phyloP scores from a whole-genome alignment of 2,329 filamentous ascomycete species.

The Diaporthe caulivora region DNA sequence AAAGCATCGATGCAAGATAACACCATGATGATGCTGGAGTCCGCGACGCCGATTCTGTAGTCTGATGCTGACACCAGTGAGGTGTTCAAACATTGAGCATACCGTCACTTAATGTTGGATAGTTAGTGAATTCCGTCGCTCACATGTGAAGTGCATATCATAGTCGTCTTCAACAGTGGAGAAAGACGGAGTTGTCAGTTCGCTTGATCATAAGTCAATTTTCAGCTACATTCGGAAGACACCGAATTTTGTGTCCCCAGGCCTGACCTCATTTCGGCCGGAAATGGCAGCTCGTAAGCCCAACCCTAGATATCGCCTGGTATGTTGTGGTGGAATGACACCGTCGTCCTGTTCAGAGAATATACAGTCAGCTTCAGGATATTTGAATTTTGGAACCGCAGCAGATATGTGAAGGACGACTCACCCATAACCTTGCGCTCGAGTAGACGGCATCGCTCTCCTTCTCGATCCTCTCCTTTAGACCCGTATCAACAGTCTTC shows the following conservation, averaged over 20 bases:
- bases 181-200: neutral
- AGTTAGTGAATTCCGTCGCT: neutral
- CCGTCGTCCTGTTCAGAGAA: conserved; percentile 73
- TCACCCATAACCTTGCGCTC: conserved; percentile 87
- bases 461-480: conserved; percentile 86
- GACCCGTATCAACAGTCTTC: conserved; percentile 81
- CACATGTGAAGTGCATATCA: neutral
- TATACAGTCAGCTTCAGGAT: neutral
- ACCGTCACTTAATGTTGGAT: neutral
- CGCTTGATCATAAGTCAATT: neutral
- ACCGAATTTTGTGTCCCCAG: conserved; percentile 78
- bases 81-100: neutral
- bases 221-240: conserved; percentile 81
- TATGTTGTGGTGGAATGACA: conserved; percentile 83
- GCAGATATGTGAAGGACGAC: conserved; percentile 43
- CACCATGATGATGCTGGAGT: neutral
- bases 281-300: conserved; percentile 80
- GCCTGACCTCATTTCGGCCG: conserved; percentile 72
- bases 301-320: conserved; percentile 77
- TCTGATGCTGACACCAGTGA: neutral
- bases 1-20: no score
- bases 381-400: conserved; percentile 18
- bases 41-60: neutral
- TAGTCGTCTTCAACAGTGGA: no score
- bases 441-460: conserved; percentile 93